Base-by-base conservation (phyloP, 139 green algal species). In the Nannochloris sp. region DNA sequence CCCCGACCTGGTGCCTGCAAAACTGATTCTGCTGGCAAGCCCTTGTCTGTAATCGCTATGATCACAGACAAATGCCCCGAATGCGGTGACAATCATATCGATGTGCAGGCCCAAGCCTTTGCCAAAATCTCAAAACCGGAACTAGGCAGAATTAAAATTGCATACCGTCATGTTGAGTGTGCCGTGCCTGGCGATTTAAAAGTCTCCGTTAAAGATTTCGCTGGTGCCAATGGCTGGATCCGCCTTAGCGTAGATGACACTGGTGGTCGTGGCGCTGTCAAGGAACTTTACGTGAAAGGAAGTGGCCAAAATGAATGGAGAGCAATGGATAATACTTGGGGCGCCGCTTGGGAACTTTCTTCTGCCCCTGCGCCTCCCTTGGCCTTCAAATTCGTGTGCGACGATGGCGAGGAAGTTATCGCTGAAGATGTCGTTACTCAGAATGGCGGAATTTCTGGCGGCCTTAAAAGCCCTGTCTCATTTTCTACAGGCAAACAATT, bases 1-100 rank as follows among this genome's bases (percentile, higher is more conserved):
- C 42, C 24, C 42, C 66, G 34, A 62, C 4, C 5, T 10, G 68
- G 37, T 46, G 68, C 46, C 10, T 75, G 68, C 60, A 59, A 70
- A 32, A 56, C 15, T 2, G 68, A 75, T 30, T 12, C 6, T 36
- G 15, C 36, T 0, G 68, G 68, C 47, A 37, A 58, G 51, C 60
- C 68, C 2, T 29, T 64, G 8, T 70, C 51, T 2, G 36, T 75
- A 0, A 54, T 70, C 2, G 67, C 72, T 3, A 75, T 69, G 61
- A 80, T 82, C 67, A 71, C 66, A 35, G 77, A 84, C 32, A 32
- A 29, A 12, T 84, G 77, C 53, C 77, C 77, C 8, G 70, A 84
- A 38, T 84, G 77, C 64, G 66, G 60, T 4, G 29, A 65, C 4
- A 33, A 82, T 38, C 77, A 84, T 38, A 67, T 84, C 8, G 77